phyloP scores from a whole-genome alignment of 164 flowering plant genomes.

The Vitis labrusca region DNA sequence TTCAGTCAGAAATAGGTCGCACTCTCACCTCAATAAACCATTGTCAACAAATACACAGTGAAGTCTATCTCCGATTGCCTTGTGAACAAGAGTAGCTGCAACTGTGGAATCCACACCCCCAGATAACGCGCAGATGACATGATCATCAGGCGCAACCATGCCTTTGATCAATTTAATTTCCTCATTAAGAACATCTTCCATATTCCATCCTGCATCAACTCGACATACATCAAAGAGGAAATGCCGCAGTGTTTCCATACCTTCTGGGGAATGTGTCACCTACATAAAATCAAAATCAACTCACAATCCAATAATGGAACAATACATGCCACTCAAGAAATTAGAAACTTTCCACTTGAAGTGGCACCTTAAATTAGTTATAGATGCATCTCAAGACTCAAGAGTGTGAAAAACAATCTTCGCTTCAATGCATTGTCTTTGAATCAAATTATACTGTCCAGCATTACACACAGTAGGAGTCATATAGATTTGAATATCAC shows the following conservation, averaged over 20 bases:
- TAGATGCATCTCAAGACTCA: no score
- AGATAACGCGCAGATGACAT: constrained; percentile 92
- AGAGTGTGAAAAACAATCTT: no score
- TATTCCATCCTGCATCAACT: constrained; percentile 74
- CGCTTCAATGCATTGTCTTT: no score
- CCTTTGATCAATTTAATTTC: constrained; percentile 69
- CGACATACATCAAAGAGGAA: constrained; percentile 86
- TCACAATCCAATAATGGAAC: neutral
- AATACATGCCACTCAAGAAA: no score
- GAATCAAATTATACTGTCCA: no score
- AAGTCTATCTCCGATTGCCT: constrained; percentile 93
- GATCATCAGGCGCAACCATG: constrained; percentile 67
- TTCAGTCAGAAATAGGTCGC: neutral
- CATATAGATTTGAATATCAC: no score
- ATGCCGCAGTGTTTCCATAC: constrained; percentile 77
- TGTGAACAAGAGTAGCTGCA: constrained; percentile 96
- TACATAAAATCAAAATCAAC: constrained; percentile 22
- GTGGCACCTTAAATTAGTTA: no score
- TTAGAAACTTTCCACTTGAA: no score
- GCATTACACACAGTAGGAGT: no score
- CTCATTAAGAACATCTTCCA: constrained; percentile 86
- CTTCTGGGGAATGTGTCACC: constrained; percentile 95
- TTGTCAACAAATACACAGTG: constrained; percentile 96
- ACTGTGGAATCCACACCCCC: constrained; percentile 98
- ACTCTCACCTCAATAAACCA: constrained; percentile 78